Evolutionary conservation across 2,329 filamentous ascomycete species (phyloP).

Genomic region (Fusarium solani-melongenae): DNA sequence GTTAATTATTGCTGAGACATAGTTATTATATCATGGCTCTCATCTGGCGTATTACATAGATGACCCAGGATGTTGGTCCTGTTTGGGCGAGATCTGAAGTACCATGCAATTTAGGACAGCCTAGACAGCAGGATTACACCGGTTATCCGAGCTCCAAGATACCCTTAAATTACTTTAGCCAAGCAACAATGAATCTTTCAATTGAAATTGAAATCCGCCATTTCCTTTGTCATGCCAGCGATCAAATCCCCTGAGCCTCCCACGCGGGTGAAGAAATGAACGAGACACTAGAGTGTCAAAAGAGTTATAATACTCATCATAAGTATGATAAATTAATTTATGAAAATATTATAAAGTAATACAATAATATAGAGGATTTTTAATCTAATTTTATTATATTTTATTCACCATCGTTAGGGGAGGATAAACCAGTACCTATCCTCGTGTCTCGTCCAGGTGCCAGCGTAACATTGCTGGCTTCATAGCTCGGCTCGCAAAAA

Average conservation of each 20-base stretch:
- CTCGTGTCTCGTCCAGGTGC: too few relatives aligned
- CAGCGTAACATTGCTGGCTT: constrained; percentile 14
- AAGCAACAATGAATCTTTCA: background rate
- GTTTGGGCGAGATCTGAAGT: background rate
- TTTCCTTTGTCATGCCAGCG: background rate
- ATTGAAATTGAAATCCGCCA: background rate
- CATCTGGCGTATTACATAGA: background rate
- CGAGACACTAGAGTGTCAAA: too few relatives aligned
- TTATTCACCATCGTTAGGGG: too few relatives aligned
- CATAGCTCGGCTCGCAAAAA: constrained; percentile 44
- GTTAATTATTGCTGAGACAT: background rate
- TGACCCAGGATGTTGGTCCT: background rate
- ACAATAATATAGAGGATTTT: too few relatives aligned
- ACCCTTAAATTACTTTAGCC: background rate
- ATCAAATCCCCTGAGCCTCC: background rate
- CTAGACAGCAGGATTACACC: background rate
- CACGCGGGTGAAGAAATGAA: too few relatives aligned
- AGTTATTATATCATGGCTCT: background rate
- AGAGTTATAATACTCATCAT: too few relatives aligned
- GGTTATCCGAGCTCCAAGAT: background rate
- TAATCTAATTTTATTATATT: too few relatives aligned
- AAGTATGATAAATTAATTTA: too few relatives aligned
- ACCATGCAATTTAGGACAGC: background rate
- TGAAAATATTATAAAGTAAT: too few relatives aligned
- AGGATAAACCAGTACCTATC: too few relatives aligned